Evolutionary conservation across 108 stramenopile genomes (phyloP).

Genomic region (Nitzschia putrida): DNA sequence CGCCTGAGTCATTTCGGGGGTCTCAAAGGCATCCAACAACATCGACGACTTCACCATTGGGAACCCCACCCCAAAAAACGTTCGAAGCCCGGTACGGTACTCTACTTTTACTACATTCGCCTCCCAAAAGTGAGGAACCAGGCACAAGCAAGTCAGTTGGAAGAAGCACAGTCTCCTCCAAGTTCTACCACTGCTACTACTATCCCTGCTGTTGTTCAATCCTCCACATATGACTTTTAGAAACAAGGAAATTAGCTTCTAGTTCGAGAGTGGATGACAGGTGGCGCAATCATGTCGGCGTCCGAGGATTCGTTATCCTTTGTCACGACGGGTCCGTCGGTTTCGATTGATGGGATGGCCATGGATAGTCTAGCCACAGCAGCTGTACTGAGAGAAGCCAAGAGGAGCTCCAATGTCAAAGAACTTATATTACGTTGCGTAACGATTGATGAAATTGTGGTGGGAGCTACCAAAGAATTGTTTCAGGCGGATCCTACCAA

Average conservation of each 20-base stretch:
- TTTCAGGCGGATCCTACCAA: conserved; percentile 3
- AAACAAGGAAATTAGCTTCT: background rate
- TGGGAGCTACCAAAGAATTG: conserved; percentile 9
- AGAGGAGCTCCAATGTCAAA: background rate
- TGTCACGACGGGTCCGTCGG: background rate
- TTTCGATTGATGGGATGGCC: conserved; percentile 23
- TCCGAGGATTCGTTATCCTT: conserved; percentile 17
- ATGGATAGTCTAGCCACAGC: conserved; percentile 19
- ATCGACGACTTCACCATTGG: too few relatives aligned
- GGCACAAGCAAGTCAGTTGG: too few relatives aligned
- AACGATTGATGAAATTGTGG: conserved; percentile 17
- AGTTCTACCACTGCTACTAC: too few relatives aligned
- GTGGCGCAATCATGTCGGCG: conserved; percentile 1
- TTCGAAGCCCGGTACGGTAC: too few relatives aligned
- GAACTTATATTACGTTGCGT: conserved; percentile 19
- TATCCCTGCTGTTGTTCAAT: too few relatives aligned
- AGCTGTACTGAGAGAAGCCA: conserved; percentile 9
- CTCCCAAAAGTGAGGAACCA: too few relatives aligned
- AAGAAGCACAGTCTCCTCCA: too few relatives aligned
- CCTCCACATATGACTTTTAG: background rate
- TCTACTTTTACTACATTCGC: too few relatives aligned
- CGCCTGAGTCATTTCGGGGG: too few relatives aligned
- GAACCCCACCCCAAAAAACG: too few relatives aligned
- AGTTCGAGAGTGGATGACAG: background rate
- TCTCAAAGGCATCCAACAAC: too few relatives aligned